Percentiles rank a stretch among this genome's conserved stretches.
Conservation (phyloP, 306 rosid genomes). For the Trifolium pratense region DNA sequence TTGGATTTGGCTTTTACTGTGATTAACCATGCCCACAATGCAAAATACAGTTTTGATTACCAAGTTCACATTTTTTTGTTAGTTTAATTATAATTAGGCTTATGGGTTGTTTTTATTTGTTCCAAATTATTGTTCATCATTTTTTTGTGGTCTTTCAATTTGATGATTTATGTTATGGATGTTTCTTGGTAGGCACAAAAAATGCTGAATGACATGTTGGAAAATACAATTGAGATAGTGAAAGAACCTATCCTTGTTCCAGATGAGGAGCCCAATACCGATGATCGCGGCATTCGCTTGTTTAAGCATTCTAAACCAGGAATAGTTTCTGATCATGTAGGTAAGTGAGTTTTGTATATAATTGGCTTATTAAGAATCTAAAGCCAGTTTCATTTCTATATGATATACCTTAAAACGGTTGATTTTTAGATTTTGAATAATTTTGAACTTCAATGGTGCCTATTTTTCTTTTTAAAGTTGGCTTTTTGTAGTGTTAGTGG, state of each 20-base stretch:
- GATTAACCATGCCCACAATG: conserved; percentile 12
- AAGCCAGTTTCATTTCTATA: conserved; percentile 17
- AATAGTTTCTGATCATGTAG: conserved; percentile 66
- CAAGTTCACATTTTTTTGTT: conserved; percentile 9
- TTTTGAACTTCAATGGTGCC: conserved; percentile 15
- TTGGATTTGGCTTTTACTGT: background rate
- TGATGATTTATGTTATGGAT: conserved; percentile 37
- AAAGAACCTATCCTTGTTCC: conserved; percentile 45
- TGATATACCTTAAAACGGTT: conserved; percentile 28
- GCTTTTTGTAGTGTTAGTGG: conserved; percentile 35
- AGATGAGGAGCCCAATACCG: conserved; percentile 49
- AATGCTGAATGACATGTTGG: conserved; percentile 73
- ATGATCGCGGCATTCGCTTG: conserved; percentile 71
- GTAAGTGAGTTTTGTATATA: conserved; percentile 51
- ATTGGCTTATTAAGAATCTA: conserved; percentile 10
- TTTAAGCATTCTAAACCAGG: conserved; percentile 82
- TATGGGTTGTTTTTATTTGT: conserved; percentile 1
- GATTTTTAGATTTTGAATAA: conserved; percentile 35
- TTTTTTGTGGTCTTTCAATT: conserved; percentile 12
- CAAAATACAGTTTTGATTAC: conserved; percentile 2
- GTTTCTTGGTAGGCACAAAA: conserved; percentile 71
- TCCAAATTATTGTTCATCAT: conserved; percentile 32
- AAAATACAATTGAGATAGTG: conserved; percentile 69
- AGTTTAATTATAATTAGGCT: conserved; percentile 7
- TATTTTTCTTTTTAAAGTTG: conserved; percentile 30